Base-by-base conservation (phyloP, 2,329 filamentous ascomycete genomes). In the Periconia macrospinosa region DNA sequence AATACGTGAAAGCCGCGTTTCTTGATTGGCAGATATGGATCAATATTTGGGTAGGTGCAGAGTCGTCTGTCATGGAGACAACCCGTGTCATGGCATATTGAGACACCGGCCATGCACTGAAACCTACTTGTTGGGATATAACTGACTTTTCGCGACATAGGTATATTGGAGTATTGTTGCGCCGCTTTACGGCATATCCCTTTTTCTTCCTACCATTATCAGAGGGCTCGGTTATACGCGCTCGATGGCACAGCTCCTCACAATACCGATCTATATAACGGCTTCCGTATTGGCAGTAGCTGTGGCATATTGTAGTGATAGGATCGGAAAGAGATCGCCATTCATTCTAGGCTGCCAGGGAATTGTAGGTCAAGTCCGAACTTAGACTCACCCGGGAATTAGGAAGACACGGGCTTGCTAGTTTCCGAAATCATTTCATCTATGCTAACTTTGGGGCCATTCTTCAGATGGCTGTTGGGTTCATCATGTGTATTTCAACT, bases 121-220 rank as follows among this genome's bases (percentile, higher is more conserved):
- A 27, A 27, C 8, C 23, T 27, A 3, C 23, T 27, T 27, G 3
- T 27, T 27, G 3, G 23, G 23, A 27, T 27, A 8, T 8, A 27
- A 27, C 23, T 27, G 23, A 27, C 23, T 27, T 27, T 27, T 8
- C 23, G 23, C 23, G 23, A 27, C 8, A 27, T 27, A 27, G 23
- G 83, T 89, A 33, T 86, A 85, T 62, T 86, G 86, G 77, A 84
- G 86, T 9, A 68, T 70, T 27, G 76, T 78, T 30, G 75, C 78
- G 18, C 69, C 69, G 1, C 57, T 72, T 2, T 73, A 72, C 47
- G 69, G 69, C n/a, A 70, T 73, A 27, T 70, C 68, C 18, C 65
- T 73, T 17, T 74, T 73, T 56, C 55, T 72, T 47, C 82, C 83
- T 0, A 90, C 73, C 1, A 76, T 78, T 41, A 76, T 78, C 45